Evolutionary conservation across 2,329 filamentous ascomycete species (phyloP), one percentile per base, ranked within the genome.

Genomic region (Penicillium sp.): DNA sequence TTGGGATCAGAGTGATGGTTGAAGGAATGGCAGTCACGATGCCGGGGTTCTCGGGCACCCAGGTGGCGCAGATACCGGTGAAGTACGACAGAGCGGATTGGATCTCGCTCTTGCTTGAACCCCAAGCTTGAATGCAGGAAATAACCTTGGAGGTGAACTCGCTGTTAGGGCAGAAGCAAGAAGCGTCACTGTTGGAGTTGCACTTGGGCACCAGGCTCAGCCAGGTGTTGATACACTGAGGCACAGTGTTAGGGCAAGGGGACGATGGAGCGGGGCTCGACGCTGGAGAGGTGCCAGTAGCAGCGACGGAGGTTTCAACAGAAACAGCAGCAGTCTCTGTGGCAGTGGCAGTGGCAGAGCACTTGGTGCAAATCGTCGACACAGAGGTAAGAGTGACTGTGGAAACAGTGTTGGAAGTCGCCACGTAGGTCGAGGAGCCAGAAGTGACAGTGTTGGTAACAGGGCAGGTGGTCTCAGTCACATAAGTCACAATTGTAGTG

Each of bases 141-240:
- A 89, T 93, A 72, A 97, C 85, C 69, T 87, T 87, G 73, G 85
- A 80, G 69, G 92, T 89, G 76, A 94, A 93, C 51, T 84, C 78
- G 56, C 81, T 73, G 70, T 88, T 83, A 64, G 89, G 88, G 85
- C 93, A 97, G 87, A 90, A 96, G 85, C 93, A 97, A 62, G 77
- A 75, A 55, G 81, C 77, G 69, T 96, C 90, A 41, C 88, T 87
- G 86, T 96, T 96, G 78, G 90, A 86, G 66, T 82, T 81, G 84
- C 93, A 97, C 70, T 83, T 79, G 47, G 88, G 83, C 10, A 73
- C 61, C 57, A 81, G 76, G 71, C 84, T 83, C 67, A 96, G 77
- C 90, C 91, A 97, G 67, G 92, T 95, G 83, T 93, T 94, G 77
- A 97, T 79, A 81, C 93, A 97, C 70, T 85, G 85, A 59, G 93